A percentile compares a stretch with the other conserved stretches of the same genome.
These are phyloP conservation scores for Crucihimalaya himalaica DNA, from an alignment of 345 rosid genomes.

Conservation along the genomic window DNA sequence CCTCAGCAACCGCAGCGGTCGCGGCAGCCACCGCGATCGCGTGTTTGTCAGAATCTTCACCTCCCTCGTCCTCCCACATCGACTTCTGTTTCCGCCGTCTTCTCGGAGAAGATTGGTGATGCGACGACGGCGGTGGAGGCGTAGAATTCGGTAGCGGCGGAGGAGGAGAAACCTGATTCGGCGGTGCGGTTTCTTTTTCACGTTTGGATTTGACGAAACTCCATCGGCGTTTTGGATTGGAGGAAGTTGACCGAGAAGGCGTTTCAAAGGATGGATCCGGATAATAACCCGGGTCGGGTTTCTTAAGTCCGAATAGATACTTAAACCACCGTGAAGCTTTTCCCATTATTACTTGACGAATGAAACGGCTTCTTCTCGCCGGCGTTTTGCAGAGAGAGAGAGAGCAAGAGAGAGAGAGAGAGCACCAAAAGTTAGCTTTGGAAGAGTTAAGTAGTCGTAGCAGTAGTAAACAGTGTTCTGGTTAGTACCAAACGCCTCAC, in stretches of 20 bases:
- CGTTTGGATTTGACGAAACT: constrained; percentile 77
- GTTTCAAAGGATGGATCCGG: constrained; percentile 20
- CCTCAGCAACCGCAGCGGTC: constrained; percentile 75
- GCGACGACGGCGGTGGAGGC: constrained; percentile 16
- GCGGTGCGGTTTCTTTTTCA: constrained; percentile 38
- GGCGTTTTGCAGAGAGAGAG: background rate
- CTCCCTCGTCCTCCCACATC: constrained; percentile 26
- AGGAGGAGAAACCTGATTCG: background rate
- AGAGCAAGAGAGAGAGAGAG: constrained; percentile 4
- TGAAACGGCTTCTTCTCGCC: constrained; percentile 19
- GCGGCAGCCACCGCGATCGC: constrained; percentile 89
- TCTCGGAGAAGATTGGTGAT: constrained; percentile 30
- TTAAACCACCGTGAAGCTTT: constrained; percentile 85
- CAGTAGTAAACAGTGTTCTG: constrained; percentile 2
- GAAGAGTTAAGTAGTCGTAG: constrained; percentile 34
- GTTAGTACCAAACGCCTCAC: constrained; percentile 5
- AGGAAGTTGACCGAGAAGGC: constrained; percentile 31
- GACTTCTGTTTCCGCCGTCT: constrained; percentile 21
- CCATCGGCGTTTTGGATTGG: constrained; percentile 67
- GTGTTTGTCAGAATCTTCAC: constrained; percentile 48
- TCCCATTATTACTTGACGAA: constrained; percentile 50
- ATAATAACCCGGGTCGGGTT: constrained; percentile 43
- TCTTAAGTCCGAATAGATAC: constrained; percentile 67
- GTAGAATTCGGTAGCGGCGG: constrained; percentile 1
- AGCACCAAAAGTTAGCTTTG: background rate